A percentile compares a stretch with the other conserved stretches of the same genome.
phyloP scores from a whole-genome alignment of 345 rosid genomes.

The Draba incana region DNA sequence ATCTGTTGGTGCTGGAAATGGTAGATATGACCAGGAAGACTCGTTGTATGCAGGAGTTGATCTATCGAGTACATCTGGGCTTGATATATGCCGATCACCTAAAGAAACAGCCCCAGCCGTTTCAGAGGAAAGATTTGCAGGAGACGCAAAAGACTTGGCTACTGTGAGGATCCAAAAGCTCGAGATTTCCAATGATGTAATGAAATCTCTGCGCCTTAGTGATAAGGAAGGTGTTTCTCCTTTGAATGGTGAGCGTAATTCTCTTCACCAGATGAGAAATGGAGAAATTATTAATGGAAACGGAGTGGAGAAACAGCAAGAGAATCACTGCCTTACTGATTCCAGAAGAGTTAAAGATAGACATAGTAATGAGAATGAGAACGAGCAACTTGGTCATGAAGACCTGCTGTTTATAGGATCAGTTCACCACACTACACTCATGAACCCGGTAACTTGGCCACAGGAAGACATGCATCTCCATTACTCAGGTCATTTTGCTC shows the following conservation, averaged over 20 bases:
- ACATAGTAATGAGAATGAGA: conserved; percentile 41
- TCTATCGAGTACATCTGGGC: conserved; percentile 21
- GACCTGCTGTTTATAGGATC: conserved; percentile 46
- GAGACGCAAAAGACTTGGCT: conserved; percentile 63
- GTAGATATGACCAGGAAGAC: conserved; percentile 43
- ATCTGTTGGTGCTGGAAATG: conserved; percentile 39
- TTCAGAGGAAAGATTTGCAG: conserved; percentile 52
- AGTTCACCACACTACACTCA: conserved; percentile 36
- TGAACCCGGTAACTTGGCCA: conserved; percentile 44
- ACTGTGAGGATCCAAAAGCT: conserved; percentile 50
- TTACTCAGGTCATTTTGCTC: conserved; percentile 39
- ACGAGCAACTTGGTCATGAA: conserved; percentile 41
- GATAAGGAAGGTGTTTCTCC: conserved; percentile 39
- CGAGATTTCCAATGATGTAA: conserved; percentile 41
- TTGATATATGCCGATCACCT: conserved; percentile 22
- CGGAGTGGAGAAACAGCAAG: conserved; percentile 41
- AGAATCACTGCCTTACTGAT: conserved; percentile 34
- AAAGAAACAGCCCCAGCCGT: conserved; percentile 35
- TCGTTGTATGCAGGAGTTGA: conserved; percentile 12
- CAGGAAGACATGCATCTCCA: conserved; percentile 53
- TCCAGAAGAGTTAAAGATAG: conserved; percentile 26
- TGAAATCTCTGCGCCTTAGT: conserved; percentile 40
- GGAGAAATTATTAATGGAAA: conserved; percentile 53
- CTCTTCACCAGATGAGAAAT: conserved; percentile 49
- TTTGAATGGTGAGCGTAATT: conserved; percentile 43